phyloP scores from a whole-genome alignment of 2,329 filamentous ascomycete species.

The Botryotinia globosa region DNA sequence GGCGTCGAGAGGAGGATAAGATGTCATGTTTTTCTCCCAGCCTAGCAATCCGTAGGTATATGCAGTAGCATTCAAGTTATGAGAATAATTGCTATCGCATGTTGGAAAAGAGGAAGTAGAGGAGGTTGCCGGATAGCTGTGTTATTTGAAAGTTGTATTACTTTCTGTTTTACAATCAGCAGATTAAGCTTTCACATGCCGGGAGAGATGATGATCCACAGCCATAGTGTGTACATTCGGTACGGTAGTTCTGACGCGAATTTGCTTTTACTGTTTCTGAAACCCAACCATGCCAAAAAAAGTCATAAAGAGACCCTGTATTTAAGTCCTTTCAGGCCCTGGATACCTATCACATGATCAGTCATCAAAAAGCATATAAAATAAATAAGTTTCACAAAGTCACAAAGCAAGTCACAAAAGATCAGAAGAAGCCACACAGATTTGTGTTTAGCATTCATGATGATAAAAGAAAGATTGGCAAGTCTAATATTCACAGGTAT shows the following conservation, averaged over 20 bases:
- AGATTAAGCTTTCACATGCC: slow-evolving; percentile 13
- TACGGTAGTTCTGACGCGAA: slow-evolving; percentile 11
- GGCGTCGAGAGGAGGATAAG: slow-evolving; percentile 23
- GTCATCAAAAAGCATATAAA: neutral
- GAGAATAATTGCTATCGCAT: slow-evolving; percentile 22
- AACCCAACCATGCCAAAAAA: neutral
- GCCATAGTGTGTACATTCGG: neutral
- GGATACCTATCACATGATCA: neutral
- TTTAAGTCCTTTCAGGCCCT: neutral
- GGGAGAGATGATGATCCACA: slow-evolving; percentile 9
- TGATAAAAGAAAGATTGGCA: slow-evolving; percentile 14
- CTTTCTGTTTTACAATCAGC: slow-evolving; percentile 2
- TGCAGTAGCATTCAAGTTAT: slow-evolving; percentile 21
- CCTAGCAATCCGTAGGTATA: slow-evolving; percentile 17
- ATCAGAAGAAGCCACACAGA: neutral
- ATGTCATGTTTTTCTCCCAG: slow-evolving; percentile 32
- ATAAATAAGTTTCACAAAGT: neutral
- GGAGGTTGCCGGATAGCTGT: neutral
- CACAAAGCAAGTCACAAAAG: neutral
- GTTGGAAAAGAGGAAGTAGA: neutral
- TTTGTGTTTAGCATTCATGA: neutral
- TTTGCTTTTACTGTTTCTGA: slow-evolving; percentile 8
- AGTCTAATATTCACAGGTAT: slow-evolving; percentile 18
- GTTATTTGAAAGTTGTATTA: neutral
- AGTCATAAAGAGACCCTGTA: slow-evolving; percentile 9